Base-by-base conservation (phyloP, 148 eudicot species). In the Fallopia convolvulus region DNA sequence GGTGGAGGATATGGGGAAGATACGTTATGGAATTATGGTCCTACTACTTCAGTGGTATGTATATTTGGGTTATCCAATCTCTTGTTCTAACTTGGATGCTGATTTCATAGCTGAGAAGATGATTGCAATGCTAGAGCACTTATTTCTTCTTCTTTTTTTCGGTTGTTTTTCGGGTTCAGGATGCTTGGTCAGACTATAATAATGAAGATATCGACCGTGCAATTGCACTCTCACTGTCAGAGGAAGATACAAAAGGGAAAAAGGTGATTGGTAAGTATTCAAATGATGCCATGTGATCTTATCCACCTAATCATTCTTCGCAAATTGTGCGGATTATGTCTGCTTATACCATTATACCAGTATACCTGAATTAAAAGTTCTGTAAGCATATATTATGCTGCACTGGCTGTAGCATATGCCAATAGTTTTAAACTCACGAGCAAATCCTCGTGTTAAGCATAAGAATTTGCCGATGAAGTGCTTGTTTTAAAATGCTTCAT, bases 171-270 rank as follows among this genome's bases (percentile, higher is more conserved):
- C n/a, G 52, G 39, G 26, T 79, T 72, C 86, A 92, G 98, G 97
- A 86, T 76, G 83, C 85, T 12, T 86, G 78, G 83, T 83, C 90
- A 11, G 97, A 94, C 78, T 83, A 81, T 80, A 94, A 84, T 74
- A 82, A 82, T 68, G 95, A 94, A 83, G 97, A 94, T 79, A 83
- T 94, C 76, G 97, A 92, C 77, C 88, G 83, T 81, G 98, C 98
- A 55, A 92, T 92, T 83, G 98, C 98, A 82, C 88, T 86, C 76
- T 92, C 98, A 76, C 87, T 92, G 75, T 84, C 83, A 61, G 90
- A 87, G 76, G 87, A 83, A 83, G 91, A 91, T 84, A 79, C 74
- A 14, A 91, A 91, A 84, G 98, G 91, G 79, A 90, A 93, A 84
- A 86, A 86, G 87, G 88, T 86, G 68, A 81, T 88, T 53, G 97